Base-by-base conservation (phyloP, 306 rosid species). In the Medicago ruthenica region DNA sequence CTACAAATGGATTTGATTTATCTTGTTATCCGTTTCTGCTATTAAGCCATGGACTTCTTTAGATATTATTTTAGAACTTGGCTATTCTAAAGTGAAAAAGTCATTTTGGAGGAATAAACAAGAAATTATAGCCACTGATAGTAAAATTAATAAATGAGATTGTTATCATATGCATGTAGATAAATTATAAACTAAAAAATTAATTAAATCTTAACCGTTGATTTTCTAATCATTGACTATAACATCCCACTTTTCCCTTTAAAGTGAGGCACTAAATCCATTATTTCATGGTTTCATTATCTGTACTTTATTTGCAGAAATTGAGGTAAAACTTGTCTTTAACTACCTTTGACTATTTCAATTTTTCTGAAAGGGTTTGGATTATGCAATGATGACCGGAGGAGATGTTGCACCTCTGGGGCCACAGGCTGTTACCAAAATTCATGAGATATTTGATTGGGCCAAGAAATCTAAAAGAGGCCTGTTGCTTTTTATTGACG, bases 381-480 rank as follows among this genome's bases (percentile, higher is more conserved):
- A 96, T 85, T 96, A 96, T 89, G 99, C 99, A 73, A 90, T 96
- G 99, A 92, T 96, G 99, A 96, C 99, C 0, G 99, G 99, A 83
- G 99, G 99, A 67, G 99, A 96, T 76, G 99, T 96, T 83, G 98
- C 97, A 48, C 99, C 99, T 9, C 76, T 96, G 73, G 99, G 99
- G 51, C 84, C 97, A 4, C 97, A 96, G 86, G 98, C 99, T 66
- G 98, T 96, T 60, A 92, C 99, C 18, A 96, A 96, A 89, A 90
- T 96, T 73, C 99, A 96, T 81, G 92, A 96, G 84, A 92, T 96
- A 84, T 96, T 96, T 86, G 99, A 96, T 79, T 96, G 99, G 99
- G 94, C 99, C 60, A 96, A 92, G 85, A 96, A 89, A 65, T 90
- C 99, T 0, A 92, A 84, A 16, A 92, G 88, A 79, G 99, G 99